Conservation (phyloP, 2,329 filamentous ascomycete species). For the Zymoseptoria tritici region DNA sequence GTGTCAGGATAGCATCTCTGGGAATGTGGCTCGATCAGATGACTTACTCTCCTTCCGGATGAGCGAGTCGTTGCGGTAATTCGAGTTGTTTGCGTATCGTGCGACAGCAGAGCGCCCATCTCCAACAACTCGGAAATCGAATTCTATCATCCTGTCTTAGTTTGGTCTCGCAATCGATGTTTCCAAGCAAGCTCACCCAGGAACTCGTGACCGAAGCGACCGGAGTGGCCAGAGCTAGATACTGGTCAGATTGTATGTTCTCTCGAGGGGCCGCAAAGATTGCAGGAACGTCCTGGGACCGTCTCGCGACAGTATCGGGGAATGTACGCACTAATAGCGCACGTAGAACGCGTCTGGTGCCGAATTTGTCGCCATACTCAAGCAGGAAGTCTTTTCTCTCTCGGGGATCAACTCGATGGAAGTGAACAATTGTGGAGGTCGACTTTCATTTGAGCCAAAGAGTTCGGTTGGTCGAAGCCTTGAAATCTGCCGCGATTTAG, state of each 20-base stretch:
- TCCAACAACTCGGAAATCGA: conserved; percentile 87
- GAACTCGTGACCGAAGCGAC: conserved; percentile 96
- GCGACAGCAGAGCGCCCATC: conserved; percentile 90
- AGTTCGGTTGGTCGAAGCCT: neutral
- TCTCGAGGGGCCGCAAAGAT: neutral
- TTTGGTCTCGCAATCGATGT: neutral
- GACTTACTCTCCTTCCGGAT: conserved; percentile 96
- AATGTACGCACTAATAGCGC: conserved; percentile 73
- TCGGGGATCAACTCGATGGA: neutral
- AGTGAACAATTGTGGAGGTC: neutral
- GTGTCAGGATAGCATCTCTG: neutral
- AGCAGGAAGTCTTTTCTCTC: neutral
- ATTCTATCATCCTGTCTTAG: conserved; percentile 53
- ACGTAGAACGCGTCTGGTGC: conserved; percentile 78
- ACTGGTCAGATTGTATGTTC: conserved; percentile 6
- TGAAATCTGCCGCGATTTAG: neutral
- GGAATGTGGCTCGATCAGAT: neutral
- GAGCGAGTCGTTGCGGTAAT: conserved; percentile 96
- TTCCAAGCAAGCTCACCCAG: conserved; percentile 55
- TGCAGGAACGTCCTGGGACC: neutral
- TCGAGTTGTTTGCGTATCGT: conserved; percentile 98
- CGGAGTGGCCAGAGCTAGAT: conserved; percentile 85
- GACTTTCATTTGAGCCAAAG: neutral
- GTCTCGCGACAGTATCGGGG: conserved; percentile 30
- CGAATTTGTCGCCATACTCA: neutral